Percentiles rank a stretch among this genome's conserved stretches.
Conservation (phyloP, 768 basidiomycete genomes). For the Mycena venus region DNA sequence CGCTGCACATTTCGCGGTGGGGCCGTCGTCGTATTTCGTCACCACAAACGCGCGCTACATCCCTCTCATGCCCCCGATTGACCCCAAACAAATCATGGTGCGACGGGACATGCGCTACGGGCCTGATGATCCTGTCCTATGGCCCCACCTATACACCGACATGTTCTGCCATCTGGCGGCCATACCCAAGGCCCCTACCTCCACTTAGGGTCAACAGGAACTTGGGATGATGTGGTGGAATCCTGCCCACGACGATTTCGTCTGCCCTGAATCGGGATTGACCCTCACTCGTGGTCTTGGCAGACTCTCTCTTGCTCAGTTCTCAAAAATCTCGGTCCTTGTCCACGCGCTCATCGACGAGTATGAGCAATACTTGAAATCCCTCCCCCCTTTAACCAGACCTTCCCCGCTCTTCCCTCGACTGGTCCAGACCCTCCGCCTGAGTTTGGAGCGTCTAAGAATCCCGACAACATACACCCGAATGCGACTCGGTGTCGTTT, state of each 20-base stretch:
- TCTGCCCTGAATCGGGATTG: too few species aligned
- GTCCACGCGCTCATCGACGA: neutral
- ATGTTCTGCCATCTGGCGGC: too few species aligned
- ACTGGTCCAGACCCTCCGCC: too few species aligned
- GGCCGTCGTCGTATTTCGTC: conserved; percentile 4
- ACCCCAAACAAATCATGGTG: neutral
- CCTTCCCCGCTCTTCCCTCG: neutral
- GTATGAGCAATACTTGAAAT: too few species aligned
- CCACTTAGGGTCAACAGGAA: neutral
- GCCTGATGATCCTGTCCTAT: conserved; percentile 8
- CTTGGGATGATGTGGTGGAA: too few species aligned
- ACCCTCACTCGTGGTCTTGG: conserved; percentile 12
- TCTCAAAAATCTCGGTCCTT: neutral
- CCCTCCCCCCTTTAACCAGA: neutral
- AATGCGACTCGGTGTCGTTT: too few species aligned
- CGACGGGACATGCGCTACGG: conserved; percentile 8
- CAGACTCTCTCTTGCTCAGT: neutral
- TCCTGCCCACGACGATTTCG: too few species aligned
- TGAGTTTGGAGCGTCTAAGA: too few species aligned
- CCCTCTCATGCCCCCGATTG: conserved; percentile 1
- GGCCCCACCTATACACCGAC: too few species aligned
- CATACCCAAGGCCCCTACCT: neutral
- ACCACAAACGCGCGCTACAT: conserved; percentile 8
- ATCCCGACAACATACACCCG: too few species aligned
- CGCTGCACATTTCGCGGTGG: too few species aligned